Percentiles rank a stretch among this genome's conserved stretches.
These are phyloP conservation scores for Lactarius evosmus DNA, from an alignment of 768 basidiomycete genomes.

Conservation along the genomic window DNA sequence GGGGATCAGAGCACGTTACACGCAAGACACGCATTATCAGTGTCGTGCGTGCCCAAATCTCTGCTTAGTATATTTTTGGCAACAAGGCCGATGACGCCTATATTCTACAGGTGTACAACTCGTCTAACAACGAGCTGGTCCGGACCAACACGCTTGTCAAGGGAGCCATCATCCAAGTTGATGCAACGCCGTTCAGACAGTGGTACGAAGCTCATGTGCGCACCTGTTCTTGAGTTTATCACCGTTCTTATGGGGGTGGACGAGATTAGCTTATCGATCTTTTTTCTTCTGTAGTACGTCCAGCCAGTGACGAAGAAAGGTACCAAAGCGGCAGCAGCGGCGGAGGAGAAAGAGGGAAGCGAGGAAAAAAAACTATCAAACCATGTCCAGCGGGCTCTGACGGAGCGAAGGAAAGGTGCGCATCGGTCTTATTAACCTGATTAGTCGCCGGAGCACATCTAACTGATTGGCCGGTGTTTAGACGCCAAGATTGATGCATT, in stretches of 20 bases:
- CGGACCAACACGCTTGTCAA: conserved; percentile 99
- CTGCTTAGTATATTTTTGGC: neutral
- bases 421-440: conserved; percentile 10
- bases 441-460: conserved; percentile 11
- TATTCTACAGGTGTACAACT: conserved; percentile 81
- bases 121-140: conserved; percentile 99
- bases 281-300: conserved; percentile 65
- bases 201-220: conserved; percentile 98
- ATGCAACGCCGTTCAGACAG: conserved; percentile 98
- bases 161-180: conserved; percentile 93
- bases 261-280: conserved; percentile 13
- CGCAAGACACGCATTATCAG: conserved; percentile 94
- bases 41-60: conserved; percentile 62
- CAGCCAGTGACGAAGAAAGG: conserved; percentile 92
- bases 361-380: conserved; percentile 78
- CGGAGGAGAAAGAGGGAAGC: conserved; percentile 52
- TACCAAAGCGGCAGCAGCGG: conserved; percentile 52
- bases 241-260: conserved; percentile 6
- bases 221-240: conserved; percentile 28
- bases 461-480: conserved; percentile 32
- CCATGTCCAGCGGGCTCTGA: conserved; percentile 83
- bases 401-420: conserved; percentile 88
- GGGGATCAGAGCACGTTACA: conserved; percentile 93
- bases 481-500: conserved; percentile 90
- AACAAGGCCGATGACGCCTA: neutral